Evolutionary conservation across 495 filamentous ascomycete species (phyloP).

Genomic region (Penicillium simplicissimum): DNA sequence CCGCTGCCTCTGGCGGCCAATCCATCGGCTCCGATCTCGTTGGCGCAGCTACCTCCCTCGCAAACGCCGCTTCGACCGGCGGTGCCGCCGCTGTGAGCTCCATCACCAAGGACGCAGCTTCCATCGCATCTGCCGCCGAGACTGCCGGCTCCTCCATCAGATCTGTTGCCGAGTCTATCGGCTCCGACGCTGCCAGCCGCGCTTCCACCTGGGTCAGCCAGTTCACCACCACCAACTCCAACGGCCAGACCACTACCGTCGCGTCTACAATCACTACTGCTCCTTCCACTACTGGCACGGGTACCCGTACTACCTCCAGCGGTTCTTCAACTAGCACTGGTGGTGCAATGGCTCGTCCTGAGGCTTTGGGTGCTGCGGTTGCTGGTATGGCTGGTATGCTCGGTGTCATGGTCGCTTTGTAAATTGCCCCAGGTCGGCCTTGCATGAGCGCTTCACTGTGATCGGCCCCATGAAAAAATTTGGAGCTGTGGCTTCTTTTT

Average conservation of each 20-base stretch:
- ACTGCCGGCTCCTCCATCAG: conserved; percentile 14
- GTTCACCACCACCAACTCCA: conserved; percentile 23
- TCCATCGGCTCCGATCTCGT: conserved; percentile 13
- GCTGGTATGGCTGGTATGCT: conserved; percentile 35
- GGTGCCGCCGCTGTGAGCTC: conserved; percentile 12
- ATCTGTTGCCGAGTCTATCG: conserved; percentile 18
- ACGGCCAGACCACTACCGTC: conserved; percentile 20
- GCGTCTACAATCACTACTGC: conserved; percentile 22
- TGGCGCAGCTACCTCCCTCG: conserved; percentile 16
- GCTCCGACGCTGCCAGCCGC: conserved; percentile 18
- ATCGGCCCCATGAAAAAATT: background rate
- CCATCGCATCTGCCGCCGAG: conserved; percentile 20
- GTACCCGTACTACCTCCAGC: conserved; percentile 11
- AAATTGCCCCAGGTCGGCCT: conserved; percentile 15
- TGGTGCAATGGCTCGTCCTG: conserved; percentile 2
- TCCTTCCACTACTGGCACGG: conserved; percentile 9
- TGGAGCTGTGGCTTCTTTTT: background rate
- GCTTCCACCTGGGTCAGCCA: conserved; percentile 18
- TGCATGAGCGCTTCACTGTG: background rate
- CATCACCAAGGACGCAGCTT: conserved; percentile 19
- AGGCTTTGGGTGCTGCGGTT: conserved; percentile 24
- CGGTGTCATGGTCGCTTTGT: conserved; percentile 43
- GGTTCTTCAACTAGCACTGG: conserved; percentile 14
- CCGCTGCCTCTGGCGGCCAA: conserved; percentile 11
- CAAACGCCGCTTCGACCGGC: conserved; percentile 12